phyloP scores from a whole-genome alignment of 257 asterid genomes.

The Echites panduratus region DNA sequence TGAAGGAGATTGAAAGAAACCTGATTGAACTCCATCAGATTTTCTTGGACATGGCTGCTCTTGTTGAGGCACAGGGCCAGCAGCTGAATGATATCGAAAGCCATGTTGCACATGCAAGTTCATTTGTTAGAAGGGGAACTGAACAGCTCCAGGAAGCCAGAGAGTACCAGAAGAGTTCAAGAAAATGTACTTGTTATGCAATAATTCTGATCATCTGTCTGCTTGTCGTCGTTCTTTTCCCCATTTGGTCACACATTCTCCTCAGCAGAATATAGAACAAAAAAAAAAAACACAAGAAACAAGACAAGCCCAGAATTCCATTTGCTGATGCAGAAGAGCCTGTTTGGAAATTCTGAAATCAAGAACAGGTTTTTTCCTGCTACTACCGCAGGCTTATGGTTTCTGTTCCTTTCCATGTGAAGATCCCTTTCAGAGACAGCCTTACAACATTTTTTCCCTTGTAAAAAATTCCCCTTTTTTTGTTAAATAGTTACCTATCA shows the following conservation, averaged over 20 bases:
- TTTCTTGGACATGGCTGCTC: slow-evolving; percentile 42
- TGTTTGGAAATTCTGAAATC: slow-evolving; percentile 30
- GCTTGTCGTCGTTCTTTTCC: slow-evolving; percentile 26
- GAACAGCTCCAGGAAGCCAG: slow-evolving; percentile 34
- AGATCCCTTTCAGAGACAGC: not conserved
- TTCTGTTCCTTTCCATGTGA: not conserved
- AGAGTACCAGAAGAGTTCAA: slow-evolving; percentile 30
- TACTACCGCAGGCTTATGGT: slow-evolving; percentile 17
- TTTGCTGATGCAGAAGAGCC: slow-evolving; percentile 25
- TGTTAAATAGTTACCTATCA: no score
- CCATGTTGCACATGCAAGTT: slow-evolving; percentile 42
- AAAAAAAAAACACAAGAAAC: slow-evolving; percentile 22
- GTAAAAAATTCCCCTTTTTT: slow-evolving; percentile 48
- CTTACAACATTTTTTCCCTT: slow-evolving; percentile 12
- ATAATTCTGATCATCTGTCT: slow-evolving; percentile 22
- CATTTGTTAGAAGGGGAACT: slow-evolving; percentile 34
- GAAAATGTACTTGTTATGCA: slow-evolving; percentile 36
- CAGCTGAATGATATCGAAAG: slow-evolving; percentile 38
- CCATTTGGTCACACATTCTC: slow-evolving; percentile 43
- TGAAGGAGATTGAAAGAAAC: slow-evolving; percentile 42
- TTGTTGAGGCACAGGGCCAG: slow-evolving; percentile 43
- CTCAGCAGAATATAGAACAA: slow-evolving; percentile 49
- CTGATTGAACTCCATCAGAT: slow-evolving; percentile 37
- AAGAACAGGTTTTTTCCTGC: not conserved
- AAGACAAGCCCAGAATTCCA: not conserved